Base-by-base conservation (phyloP, 169 alveolate species). In the Eimeria tenella region DNA sequence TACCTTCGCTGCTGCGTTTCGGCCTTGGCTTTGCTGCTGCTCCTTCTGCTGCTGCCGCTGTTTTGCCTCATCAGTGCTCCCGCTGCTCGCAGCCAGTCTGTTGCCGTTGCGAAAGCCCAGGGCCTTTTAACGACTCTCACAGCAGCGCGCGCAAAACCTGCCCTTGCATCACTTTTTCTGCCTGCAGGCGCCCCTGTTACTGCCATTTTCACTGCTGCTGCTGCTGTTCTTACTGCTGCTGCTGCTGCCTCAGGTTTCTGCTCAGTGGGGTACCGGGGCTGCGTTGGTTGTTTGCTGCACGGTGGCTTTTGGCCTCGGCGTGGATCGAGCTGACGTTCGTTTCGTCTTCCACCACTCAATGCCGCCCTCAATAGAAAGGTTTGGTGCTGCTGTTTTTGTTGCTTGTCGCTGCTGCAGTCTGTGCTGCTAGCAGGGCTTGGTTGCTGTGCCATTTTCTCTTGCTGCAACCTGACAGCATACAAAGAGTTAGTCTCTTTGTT, bases 241-340 rank as follows among this genome's bases (percentile, higher is more conserved):
- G 52, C 58, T 73, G 83, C 65, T n/a, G 58, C 81, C 81, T 17
- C 95, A 93, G 84, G 86, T 98, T 63, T 98, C 98, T 91, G 95
- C 96, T 25, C 95, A 95, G 93, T 99, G 99, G 99, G 97, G 98
- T 96, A 94, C 96, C 60, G 98, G 99, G 70, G 97, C 97, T 60
- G 96, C 98, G 58, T 97, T 98, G 42, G 98, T 99, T 7, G 97
- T 99, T 70, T 99, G 98, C n/a, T 99, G 99, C 15, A 99, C 99
- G n/a, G 98, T 99, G 31, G 99, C 99, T 2, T 99, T 99, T 95
- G 99, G 99, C 8, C 99, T 99, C 99, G 99, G 99, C 63, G 99
- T 99, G n/a, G 99, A 99, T 96, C 99, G 99, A 89, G 95, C 99
- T 21, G 99, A 99, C 95, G 99, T 99, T 11, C 96, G 99, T 52